A percentile compares a stretch with the other conserved stretches of the same genome.
Conservation (phyloP, 2,329 filamentous ascomycete species). For the Xylariales sp. region DNA sequence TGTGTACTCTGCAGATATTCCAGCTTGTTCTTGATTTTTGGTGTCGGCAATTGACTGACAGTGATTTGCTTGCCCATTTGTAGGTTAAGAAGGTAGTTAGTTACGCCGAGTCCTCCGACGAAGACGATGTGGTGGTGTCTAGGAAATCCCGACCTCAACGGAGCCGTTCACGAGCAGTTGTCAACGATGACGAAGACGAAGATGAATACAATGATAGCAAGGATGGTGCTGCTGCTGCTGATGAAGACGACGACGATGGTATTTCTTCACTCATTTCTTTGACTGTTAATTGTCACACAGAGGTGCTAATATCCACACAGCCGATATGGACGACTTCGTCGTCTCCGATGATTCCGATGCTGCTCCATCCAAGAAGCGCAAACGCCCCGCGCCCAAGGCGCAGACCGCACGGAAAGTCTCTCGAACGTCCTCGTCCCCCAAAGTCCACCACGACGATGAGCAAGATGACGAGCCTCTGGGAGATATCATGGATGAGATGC, state of each 20-base stretch:
- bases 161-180: conserved; percentile 50
- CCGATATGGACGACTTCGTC: conserved; percentile 83
- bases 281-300: conserved; percentile 1
- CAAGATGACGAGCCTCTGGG: conserved; percentile 52
- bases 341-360: conserved; percentile 83
- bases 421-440: conserved; percentile 47
- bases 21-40: no score
- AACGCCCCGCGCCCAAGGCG: conserved; percentile 53
- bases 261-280: conserved; percentile 22
- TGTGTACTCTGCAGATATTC: conserved; percentile 14
- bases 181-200: conserved; percentile 65
- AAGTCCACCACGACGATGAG: conserved; percentile 27
- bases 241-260: conserved; percentile 62
- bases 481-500: conserved; percentile 49
- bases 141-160: conserved; percentile 34
- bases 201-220: conserved; percentile 62
- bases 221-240: conserved; percentile 52
- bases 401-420: conserved; percentile 58
- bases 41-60: no score
- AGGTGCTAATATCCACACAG: conserved; percentile 19
- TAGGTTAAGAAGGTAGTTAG: conserved; percentile 58
- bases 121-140: conserved; percentile 65
- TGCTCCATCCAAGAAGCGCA: conserved; percentile 68
- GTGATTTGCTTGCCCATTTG: no score
- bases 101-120: conserved; percentile 83